A percentile compares a stretch with the other conserved stretches of the same genome.
Evolutionary conservation across 1,139 yeast species (phyloP).

Genomic region (Meyerozyma guilliermondii): DNA sequence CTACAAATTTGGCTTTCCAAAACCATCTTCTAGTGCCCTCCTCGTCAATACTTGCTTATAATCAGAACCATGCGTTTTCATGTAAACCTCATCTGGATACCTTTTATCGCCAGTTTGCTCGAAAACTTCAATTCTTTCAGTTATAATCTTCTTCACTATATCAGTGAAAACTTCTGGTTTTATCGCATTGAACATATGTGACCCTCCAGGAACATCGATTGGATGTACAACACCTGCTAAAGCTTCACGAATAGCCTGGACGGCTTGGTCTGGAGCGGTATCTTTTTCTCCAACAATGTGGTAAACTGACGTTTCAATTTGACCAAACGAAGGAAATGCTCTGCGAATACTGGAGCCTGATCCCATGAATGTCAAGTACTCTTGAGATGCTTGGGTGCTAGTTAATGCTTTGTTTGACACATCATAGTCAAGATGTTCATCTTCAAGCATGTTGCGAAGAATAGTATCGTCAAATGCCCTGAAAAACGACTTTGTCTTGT

Average conservation of each 20-base stretch:
- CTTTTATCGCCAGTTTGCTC: neutral
- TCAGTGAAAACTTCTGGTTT: constrained; percentile 37
- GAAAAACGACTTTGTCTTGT: constrained; percentile 17
- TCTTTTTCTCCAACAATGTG: constrained; percentile 8
- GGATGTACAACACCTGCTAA: constrained; percentile 21
- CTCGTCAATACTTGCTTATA: neutral
- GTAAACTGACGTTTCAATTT: constrained; percentile 10
- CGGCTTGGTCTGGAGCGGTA: constrained; percentile 3
- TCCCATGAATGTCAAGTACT: constrained; percentile 6
- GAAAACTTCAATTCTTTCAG: neutral
- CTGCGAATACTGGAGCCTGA: neutral
- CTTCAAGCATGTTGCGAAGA: constrained; percentile 3
- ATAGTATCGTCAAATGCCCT: constrained; percentile 2
- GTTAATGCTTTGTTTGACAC: constrained; percentile 6
- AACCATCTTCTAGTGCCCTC: neutral
- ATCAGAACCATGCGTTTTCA: neutral
- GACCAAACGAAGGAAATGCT: constrained; percentile 1
- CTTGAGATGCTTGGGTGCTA: constrained; percentile 6
- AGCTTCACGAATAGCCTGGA: constrained; percentile 18
- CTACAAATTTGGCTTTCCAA: neutral
- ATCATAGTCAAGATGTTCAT: constrained; percentile 2
- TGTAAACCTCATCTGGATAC: neutral
- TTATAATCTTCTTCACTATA: constrained; percentile 9
- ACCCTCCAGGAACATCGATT: constrained; percentile 41
- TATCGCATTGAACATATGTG: constrained; percentile 51